Evolutionary conservation across 495 filamentous ascomycete species (phyloP), one percentile per base, ranked within the genome.

Genomic region (Xylaria intraflava): DNA sequence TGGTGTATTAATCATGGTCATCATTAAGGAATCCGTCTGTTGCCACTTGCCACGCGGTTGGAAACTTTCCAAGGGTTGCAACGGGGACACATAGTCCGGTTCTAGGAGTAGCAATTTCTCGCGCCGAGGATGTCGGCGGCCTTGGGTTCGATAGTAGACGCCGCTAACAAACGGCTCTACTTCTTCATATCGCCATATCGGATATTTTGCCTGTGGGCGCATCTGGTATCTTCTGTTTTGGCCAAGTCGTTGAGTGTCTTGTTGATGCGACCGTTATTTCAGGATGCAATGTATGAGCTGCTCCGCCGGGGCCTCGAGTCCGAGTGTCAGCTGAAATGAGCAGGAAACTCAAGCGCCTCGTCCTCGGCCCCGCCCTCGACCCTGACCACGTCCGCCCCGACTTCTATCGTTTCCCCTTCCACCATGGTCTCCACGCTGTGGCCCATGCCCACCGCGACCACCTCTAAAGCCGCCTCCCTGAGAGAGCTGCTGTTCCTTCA

Each of bases 401-500:
- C 74, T 69, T 55, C 67, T 66, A n/a, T 74, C 66, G 46, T 72
- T 74, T 22, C 82, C 77, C 58, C 80, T 67, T 31, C 83, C 80
- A 44, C 81, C 36, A 51, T 82, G 73, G 58, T 85, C 84, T 24
- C 84, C 83, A 55, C 89, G 76, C 48, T 82, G 71, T 47, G 74
- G 73, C 51, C 73, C 72, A 19, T 66, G 61, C 10, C 85, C 86
- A 40, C 87, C 87, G 24, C 89, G 81, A 38, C 83, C 83, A 19
- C 88, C 84, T 62, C 75, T 78, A 65, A 72, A 84, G 22, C 73
- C 70, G 23, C 71, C 62, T 24, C 67, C 61, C 63, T 91, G 85
- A 40, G 72, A 76, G 55, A 91, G 87, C 56, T 87, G 85, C 65
- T 95, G 90, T 39, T 96, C 92, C 75, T 90, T 95, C 11, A 92